Percentiles rank a stretch among this genome's conserved stretches.
Conservation (phyloP, 305 asterid species). For the Fraxinus xanthoxyloides region DNA sequence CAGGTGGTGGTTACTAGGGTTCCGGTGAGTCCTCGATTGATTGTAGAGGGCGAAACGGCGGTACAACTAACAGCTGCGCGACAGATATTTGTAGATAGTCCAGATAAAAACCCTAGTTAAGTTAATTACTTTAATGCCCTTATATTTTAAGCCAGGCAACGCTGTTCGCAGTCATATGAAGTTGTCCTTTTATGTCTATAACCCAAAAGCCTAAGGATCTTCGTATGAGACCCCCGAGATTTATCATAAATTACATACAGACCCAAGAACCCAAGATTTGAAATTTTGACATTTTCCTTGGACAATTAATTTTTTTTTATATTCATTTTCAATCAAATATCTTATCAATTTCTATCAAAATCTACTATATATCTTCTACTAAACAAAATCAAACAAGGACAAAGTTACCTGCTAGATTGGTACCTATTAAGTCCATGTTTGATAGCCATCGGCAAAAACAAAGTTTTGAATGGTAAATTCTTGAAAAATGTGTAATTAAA, state of each 20-base stretch:
- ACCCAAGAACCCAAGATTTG: neutral
- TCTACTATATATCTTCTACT: too few relatives aligned
- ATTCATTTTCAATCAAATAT: too few relatives aligned
- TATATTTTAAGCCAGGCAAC: neutral
- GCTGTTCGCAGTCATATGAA: neutral
- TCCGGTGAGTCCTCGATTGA: slow-evolving; percentile 17
- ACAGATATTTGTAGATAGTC: neutral
- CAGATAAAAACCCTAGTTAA: slow-evolving; percentile 17
- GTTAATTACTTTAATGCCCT: slow-evolving; percentile 13
- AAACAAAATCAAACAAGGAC: too few relatives aligned
- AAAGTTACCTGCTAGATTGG: too few relatives aligned
- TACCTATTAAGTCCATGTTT: too few relatives aligned
- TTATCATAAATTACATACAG: neutral
- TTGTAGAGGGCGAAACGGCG: slow-evolving; percentile 9
- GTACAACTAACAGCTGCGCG: neutral
- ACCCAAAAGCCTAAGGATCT: neutral
- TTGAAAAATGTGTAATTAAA: too few relatives aligned
- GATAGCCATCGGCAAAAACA: too few relatives aligned
- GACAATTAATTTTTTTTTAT: too few relatives aligned
- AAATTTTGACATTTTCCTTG: neutral
- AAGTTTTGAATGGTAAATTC: too few relatives aligned
- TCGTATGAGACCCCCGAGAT: neutral
- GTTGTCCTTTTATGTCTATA: neutral
- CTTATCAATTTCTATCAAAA: too few relatives aligned
- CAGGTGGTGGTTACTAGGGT: slow-evolving; percentile 28